Base-by-base conservation (phyloP, 768 basidiomycete genomes). In the Phylloporus sp. region DNA sequence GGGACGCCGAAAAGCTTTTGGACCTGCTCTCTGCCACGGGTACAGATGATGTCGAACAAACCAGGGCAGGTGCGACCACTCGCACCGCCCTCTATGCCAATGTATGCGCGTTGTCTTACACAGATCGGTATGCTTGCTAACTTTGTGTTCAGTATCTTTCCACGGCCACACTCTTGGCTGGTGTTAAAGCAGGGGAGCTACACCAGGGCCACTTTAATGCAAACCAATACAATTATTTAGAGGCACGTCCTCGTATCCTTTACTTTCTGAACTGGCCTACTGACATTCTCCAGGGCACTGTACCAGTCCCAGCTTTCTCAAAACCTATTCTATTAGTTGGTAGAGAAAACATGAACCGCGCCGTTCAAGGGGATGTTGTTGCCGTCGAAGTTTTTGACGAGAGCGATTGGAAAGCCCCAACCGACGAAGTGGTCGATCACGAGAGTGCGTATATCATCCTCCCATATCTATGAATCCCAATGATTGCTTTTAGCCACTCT, bases 151-250 rank as follows among this genome's bases (percentile, higher is more conserved):
- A 98, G 92, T 95, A 98, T 66, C 74, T 97, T 15, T 76, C 93
- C 0, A 75, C 79, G 9, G 76, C 84, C 0, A 82, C 80, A 0
- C 69, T 97, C 9, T 63, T 82, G 34, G 90, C 93, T 10, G 95
- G 93, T 2, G 77, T 97, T 50, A 95, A 94, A 67, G 80, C 82
- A 4, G 91, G 91, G 2, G 74, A 85, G 36, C 78, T 95, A 4
- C 82, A 92, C 62, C 92, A 97, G 72, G 97, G 97, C 0, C 86
- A 95, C 65, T 99, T 95, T 72, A 93, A 89, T 62, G 91, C 94
- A 3, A 97, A 91, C 59, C 85, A 85, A 57, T 99, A 94, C 71
- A 98, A 99, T 67, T 98, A 95, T 60, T 77, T 97, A 13, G 95
- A 97, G 78, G 91, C 86, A 39, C 47, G 76, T 65, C 29, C 5